Percentiles rank a stretch among this genome's conserved stretches.
phyloP scores from a whole-genome alignment of 2,329 filamentous ascomycete species.

The Exophiala xenobiotica region DNA sequence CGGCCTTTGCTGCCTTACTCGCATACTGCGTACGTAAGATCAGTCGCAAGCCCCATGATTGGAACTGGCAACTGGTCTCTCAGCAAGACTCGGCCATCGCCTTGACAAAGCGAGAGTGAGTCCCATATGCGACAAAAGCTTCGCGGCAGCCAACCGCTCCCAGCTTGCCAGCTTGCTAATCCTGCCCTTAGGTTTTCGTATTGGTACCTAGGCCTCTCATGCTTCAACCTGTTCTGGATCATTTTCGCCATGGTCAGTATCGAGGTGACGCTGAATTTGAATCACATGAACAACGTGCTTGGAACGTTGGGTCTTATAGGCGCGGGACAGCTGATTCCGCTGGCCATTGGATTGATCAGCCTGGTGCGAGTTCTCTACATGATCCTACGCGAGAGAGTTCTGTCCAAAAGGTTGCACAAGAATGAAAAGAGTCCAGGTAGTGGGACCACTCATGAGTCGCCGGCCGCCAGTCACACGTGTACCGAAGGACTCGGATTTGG shows the following conservation, averaged over 20 bases:
- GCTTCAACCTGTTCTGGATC: constrained; percentile 21
- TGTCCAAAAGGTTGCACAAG: constrained; percentile 1
- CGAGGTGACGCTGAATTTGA: constrained; percentile 22
- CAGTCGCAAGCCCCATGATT: background rate
- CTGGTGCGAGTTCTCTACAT: constrained; percentile 10
- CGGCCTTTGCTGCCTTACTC: constrained; percentile 1
- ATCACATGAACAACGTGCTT: constrained; percentile 18
- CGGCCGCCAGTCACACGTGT: no score
- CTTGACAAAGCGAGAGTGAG: constrained; percentile 14
- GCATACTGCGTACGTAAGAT: constrained; percentile 1
- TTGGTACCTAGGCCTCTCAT: constrained; percentile 11
- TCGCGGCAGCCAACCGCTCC: no score
- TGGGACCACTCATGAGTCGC: no score
- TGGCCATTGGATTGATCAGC: constrained; percentile 14
- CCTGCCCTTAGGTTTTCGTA: background rate
- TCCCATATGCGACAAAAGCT: no score
- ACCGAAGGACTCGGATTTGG: no score
- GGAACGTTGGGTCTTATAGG: background rate
- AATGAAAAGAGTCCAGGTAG: no score
- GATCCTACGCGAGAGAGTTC: background rate
- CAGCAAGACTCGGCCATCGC: constrained; percentile 3
- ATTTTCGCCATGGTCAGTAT: constrained; percentile 18
- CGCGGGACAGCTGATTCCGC: constrained; percentile 13
- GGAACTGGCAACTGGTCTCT: constrained; percentile 11
- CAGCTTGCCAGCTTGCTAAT: background rate